phyloP scores from a whole-genome alignment of 345 rosid species.

The Iberis pinnata region DNA sequence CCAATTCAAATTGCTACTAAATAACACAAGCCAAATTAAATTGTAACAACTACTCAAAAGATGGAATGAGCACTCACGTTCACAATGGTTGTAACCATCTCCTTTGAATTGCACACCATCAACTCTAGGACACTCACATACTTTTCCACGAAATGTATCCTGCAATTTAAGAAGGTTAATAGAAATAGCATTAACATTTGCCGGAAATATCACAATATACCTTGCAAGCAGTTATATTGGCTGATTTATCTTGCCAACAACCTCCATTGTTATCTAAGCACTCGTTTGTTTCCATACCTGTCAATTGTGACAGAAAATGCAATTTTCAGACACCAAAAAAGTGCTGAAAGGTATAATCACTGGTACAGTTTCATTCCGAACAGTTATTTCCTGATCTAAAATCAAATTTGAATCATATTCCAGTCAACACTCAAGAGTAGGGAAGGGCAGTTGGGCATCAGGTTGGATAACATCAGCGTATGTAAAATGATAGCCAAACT shows the following conservation, averaged over 20 bases:
- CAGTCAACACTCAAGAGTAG: too few relatives aligned
- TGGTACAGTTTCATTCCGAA: neutral
- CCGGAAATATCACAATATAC: constrained; percentile 31
- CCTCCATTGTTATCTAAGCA: constrained; percentile 92
- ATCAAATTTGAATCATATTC: too few relatives aligned
- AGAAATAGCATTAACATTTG: neutral
- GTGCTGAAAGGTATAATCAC: neutral
- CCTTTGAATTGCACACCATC: constrained; percentile 94
- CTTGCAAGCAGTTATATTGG: constrained; percentile 94
- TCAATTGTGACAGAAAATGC: constrained; percentile 10
- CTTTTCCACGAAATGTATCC: constrained; percentile 98
- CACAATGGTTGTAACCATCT: constrained; percentile 91
- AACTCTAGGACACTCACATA: constrained; percentile 84
- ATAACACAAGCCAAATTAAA: neutral
- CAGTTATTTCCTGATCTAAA: neutral
- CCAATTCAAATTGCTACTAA: too few relatives aligned
- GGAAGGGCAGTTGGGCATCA: too few relatives aligned
- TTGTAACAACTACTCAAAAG: neutral
- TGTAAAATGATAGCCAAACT: too few relatives aligned
- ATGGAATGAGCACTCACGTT: constrained; percentile 41
- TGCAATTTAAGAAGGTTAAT: constrained; percentile 25
- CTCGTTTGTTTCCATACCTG: constrained; percentile 94
- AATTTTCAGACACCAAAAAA: neutral
- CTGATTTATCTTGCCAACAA: constrained; percentile 80
- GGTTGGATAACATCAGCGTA: too few relatives aligned